phyloP scores from a whole-genome alignment of 2,329 filamentous ascomycete genomes.

The Clonostachys rhizophaga region DNA sequence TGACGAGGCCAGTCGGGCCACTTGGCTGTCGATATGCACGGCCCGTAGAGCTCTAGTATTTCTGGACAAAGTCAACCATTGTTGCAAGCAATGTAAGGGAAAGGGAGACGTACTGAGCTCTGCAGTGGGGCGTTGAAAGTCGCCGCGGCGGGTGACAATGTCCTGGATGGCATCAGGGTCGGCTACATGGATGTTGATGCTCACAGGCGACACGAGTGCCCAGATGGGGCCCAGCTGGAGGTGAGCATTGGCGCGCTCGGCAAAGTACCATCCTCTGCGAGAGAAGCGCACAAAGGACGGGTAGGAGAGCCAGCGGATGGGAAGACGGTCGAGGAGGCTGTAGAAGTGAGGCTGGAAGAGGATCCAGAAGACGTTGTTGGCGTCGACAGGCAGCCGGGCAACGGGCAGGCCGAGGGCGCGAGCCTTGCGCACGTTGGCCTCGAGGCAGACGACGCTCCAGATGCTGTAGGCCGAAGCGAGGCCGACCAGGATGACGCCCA shows the following conservation, averaged over 20 bases:
- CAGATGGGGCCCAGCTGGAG: constrained; percentile 15
- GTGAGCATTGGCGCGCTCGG: constrained; percentile 13
- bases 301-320: constrained; percentile 12
- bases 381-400: constrained; percentile 20
- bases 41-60: too few relatives aligned
- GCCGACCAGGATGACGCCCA: too few relatives aligned
- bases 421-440: constrained; percentile 5
- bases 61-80: too few relatives aligned
- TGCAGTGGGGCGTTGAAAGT: background rate
- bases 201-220: constrained; percentile 1
- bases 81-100: too few relatives aligned
- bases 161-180: constrained; percentile 3
- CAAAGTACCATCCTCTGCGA: constrained; percentile 17
- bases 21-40: too few relatives aligned
- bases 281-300: constrained; percentile 22
- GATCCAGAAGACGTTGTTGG: constrained; percentile 20
- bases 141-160: background rate
- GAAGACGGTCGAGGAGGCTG: constrained; percentile 7
- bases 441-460: too few relatives aligned
- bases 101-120: too few relatives aligned
- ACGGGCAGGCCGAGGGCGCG: constrained; percentile 20
- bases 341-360: constrained; percentile 14
- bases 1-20: too few relatives aligned
- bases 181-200: constrained; percentile 4
- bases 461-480: too few relatives aligned